Evolutionary conservation across 2,329 filamentous ascomycete genomes (phyloP).

Genomic region (Talaromyces islandicus): DNA sequence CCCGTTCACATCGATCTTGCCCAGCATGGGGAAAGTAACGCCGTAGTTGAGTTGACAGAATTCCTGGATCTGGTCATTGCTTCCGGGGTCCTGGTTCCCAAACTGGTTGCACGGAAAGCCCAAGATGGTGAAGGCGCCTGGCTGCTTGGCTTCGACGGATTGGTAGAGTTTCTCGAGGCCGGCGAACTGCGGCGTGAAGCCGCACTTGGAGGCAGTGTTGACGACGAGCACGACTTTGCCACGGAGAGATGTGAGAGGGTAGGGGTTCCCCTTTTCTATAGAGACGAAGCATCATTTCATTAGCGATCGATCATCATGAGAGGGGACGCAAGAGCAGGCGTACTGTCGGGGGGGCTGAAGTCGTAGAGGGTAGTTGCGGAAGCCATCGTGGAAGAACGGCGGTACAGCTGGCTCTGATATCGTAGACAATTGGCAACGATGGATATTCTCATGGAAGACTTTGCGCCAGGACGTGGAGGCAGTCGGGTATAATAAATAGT

Average conservation of each 20-base stretch:
- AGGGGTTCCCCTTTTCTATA: slow-evolving; percentile 66
- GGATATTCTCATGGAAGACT: background rate
- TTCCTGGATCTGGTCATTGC: slow-evolving; percentile 70
- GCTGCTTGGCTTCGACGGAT: slow-evolving; percentile 61
- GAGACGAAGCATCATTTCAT: background rate
- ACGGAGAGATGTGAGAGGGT: slow-evolving; percentile 65
- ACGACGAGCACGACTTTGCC: slow-evolving; percentile 94
- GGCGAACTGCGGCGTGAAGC: slow-evolving; percentile 93
- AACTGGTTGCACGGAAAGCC: slow-evolving; percentile 99
- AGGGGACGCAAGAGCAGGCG: slow-evolving; percentile 1
- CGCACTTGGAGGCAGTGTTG: slow-evolving; percentile 98
- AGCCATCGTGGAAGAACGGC: slow-evolving; percentile 40
- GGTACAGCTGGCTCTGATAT: background rate
- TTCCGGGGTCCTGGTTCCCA: slow-evolving; percentile 79
- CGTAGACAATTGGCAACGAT: background rate
- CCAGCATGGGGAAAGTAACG: slow-evolving; percentile 83
- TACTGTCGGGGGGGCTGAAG: slow-evolving; percentile 55
- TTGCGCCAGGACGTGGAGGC: background rate
- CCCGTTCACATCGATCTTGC: slow-evolving; percentile 93
- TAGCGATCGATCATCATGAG: background rate
- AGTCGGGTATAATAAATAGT: background rate
- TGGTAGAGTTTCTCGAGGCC: slow-evolving; percentile 91
- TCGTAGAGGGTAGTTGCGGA: slow-evolving; percentile 56
- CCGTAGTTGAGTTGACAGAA: slow-evolving; percentile 95
- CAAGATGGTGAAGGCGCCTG: slow-evolving; percentile 75